A percentile compares a stretch with the other conserved stretches of the same genome.
Conservation (phyloP, 2,329 filamentous ascomycete genomes). For the Orbilia quercus region DNA sequence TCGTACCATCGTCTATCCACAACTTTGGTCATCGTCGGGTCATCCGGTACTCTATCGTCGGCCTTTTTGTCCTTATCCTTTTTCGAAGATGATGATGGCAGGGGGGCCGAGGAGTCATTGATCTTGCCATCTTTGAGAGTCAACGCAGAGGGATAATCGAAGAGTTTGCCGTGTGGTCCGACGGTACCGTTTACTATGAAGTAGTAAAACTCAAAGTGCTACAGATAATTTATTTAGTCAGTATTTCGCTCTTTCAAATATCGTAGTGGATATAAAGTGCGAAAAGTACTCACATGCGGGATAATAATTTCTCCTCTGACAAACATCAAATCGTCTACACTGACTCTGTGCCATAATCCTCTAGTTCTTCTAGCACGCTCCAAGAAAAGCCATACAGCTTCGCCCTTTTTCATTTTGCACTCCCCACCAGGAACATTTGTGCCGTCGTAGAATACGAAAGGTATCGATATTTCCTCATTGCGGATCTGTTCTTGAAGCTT, state of each 20-base stretch:
- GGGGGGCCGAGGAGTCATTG: constrained; percentile 19
- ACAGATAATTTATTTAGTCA: constrained; percentile 30
- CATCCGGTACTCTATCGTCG: constrained; percentile 73
- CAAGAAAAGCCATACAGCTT: constrained; percentile 90
- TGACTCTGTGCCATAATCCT: constrained; percentile 89
- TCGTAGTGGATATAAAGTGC: neutral
- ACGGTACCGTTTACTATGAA: constrained; percentile 89
- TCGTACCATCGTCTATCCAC: constrained; percentile 98
- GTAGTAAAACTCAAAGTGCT: constrained; percentile 98
- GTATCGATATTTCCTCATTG: constrained; percentile 86
- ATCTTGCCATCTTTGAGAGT: constrained; percentile 54
- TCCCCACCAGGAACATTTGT: constrained; percentile 82
- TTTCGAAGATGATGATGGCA: neutral
- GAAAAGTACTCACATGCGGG: constrained; percentile 78
- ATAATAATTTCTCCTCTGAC: constrained; percentile 91
- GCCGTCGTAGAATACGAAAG: constrained; percentile 97
- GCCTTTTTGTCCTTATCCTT: constrained; percentile 65
- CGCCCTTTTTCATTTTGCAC: constrained; percentile 87
- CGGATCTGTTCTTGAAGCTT: constrained; percentile 86
- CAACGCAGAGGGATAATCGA: constrained; percentile 71
- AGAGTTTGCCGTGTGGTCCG: constrained; percentile 78
- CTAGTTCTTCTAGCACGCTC: constrained; percentile 73
- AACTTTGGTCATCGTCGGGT: constrained; percentile 86
- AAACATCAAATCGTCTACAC: constrained; percentile 94
- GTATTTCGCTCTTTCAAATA: neutral